Evolutionary conservation across 306 rosid species (phyloP), one percentile per base, ranked within the genome.

Genomic region (Prinsepia uniflora): DNA sequence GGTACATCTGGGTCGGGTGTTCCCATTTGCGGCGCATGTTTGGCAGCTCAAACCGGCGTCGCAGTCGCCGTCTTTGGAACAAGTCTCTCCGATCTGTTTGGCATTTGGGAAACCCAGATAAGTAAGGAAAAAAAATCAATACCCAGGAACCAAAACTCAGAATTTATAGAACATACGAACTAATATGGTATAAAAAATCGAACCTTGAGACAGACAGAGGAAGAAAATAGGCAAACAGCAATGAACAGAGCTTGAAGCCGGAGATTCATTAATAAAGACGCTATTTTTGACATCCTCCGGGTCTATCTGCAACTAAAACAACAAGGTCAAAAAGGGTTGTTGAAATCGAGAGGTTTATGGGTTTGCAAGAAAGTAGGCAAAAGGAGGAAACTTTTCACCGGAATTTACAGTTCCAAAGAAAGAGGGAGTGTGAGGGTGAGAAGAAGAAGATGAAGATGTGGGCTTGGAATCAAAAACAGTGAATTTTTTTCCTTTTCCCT

Each of bases 81-180:
- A 95, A 13, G 90, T 95, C 87, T 95, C 99, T 83, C 99, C 99
- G 72, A 95, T 87, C 99, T 95, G 83, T 71, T 67, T 70, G 65
- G 43, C 11, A 63, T 56, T 30, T 63, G 60, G 41, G 62, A 69
- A 69, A 73, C 60, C 10, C 58, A 68, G 19, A 44, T 18, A 56
- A n/a, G 44, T 64, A 13, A 45, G n/a, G n/a, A n/a, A 72, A 43
- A 72, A 56, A 44, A 8, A 15, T 7, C 48, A 14, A 52, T 49
- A 11, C 44, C 45, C 55, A 24, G 70, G 63, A 62, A 12, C 15
- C 9, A 6, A 47, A 65, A 54, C 15, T 52, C 24, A 22, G 7
- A 55, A 20, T 20, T 55, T 9, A 22, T 30, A 55, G 61, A 59
- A 6, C 7, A 65, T 9, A 1, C 1, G 17, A 66, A 41, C 12